A percentile compares a stretch with the other conserved stretches of the same genome.
phyloP scores from a whole-genome alignment of 176 grass and related monocot genomes.

The Musa itinerans region DNA sequence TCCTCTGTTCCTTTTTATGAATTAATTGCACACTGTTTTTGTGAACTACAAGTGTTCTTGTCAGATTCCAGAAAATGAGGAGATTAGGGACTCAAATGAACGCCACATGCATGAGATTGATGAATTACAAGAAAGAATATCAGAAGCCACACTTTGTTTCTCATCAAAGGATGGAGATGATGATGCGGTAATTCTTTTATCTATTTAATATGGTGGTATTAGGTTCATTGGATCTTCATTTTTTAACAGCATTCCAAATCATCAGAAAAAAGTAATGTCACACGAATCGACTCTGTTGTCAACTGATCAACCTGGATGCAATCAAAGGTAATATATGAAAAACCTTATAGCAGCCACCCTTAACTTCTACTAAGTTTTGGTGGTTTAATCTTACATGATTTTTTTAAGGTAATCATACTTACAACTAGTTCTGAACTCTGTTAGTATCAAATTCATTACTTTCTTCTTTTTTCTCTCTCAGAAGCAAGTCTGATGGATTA shows the following conservation, averaged over 20 bases:
- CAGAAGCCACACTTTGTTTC: slow-evolving; percentile 27
- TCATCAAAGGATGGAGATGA: slow-evolving; percentile 45
- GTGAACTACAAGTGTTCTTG: slow-evolving; percentile 5
- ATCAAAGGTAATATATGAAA: slow-evolving; percentile 25
- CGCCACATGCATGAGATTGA: slow-evolving; percentile 42
- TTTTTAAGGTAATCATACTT: background rate
- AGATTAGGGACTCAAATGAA: slow-evolving; percentile 44
- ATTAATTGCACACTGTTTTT: background rate
- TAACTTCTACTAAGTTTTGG: background rate
- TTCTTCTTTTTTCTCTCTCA: slow-evolving; percentile 2
- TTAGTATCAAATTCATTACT: background rate
- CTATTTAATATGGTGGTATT: slow-evolving; percentile 1
- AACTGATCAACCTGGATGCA: slow-evolving; percentile 30
- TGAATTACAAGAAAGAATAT: slow-evolving; percentile 39
- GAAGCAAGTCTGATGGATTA: slow-evolving; percentile 11
- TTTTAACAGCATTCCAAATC: slow-evolving; percentile 45
- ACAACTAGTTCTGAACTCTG: background rate
- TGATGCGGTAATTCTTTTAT: slow-evolving; percentile 34
- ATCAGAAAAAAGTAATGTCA: slow-evolving; percentile 43
- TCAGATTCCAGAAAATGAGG: slow-evolving; percentile 68
- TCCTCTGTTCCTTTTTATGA: background rate
- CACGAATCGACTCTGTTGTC: slow-evolving; percentile 43
- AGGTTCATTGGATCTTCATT: background rate
- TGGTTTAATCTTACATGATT: background rate
- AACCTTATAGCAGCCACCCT: background rate